Conservation (phyloP, 805 yeast genomes). For the Myxozyma vanderwaltii region DNA sequence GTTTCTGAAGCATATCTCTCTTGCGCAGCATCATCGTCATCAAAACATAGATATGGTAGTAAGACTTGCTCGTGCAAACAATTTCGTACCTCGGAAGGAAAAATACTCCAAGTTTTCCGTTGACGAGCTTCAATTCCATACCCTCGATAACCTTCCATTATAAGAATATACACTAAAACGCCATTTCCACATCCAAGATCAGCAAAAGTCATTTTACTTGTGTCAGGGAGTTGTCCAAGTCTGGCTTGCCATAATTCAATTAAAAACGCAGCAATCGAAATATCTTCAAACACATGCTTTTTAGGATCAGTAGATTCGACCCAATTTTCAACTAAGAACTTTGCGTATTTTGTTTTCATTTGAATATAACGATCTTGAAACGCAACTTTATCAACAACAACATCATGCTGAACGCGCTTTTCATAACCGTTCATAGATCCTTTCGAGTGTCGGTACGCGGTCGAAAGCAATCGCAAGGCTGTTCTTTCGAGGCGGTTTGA, state of each 20-base stretch:
- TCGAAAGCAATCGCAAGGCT: constrained; percentile 74
- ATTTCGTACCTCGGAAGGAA: constrained; percentile 63
- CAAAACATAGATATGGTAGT: constrained; percentile 55
- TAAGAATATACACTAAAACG: constrained; percentile 69
- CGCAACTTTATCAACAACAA: constrained; percentile 75
- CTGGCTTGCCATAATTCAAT: constrained; percentile 78
- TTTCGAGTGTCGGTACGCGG: constrained; percentile 77
- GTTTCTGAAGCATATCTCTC: background rate
- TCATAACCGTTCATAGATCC: constrained; percentile 85
- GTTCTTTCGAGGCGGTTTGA: constrained; percentile 72
- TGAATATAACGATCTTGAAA: constrained; percentile 82
- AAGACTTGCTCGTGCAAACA: constrained; percentile 73
- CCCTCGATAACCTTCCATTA: constrained; percentile 79
- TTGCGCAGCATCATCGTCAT: background rate
- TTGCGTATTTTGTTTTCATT: constrained; percentile 80
- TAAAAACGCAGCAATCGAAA: constrained; percentile 91
- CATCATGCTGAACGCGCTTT: constrained; percentile 85
- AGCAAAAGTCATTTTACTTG: constrained; percentile 63
- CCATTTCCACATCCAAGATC: constrained; percentile 98
- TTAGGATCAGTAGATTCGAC: constrained; percentile 92
- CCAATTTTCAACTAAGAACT: constrained; percentile 76
- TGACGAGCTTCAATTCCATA: constrained; percentile 86
- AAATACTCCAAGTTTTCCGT: constrained; percentile 82
- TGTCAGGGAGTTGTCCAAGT: constrained; percentile 37
- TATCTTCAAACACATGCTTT: constrained; percentile 94